These are phyloP conservation scores for Cornus controversa DNA, from an alignment of 148 eudicot genomes.

Conservation along the genomic window DNA sequence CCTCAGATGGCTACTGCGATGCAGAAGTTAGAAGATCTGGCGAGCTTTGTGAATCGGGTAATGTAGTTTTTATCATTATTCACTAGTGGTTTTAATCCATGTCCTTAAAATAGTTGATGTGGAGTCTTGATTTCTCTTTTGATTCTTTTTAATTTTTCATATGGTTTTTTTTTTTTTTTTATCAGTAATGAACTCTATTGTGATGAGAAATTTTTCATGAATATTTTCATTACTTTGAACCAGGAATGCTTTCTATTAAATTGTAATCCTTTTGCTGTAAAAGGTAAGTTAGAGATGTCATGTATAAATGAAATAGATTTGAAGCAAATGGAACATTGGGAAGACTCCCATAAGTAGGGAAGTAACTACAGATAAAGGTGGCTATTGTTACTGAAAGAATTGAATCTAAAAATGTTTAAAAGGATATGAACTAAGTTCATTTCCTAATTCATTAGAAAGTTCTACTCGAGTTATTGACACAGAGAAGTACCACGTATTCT, in stretches of 20 bases:
- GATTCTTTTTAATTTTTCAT: not conserved
- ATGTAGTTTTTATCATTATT: not conserved
- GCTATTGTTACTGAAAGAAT: no score
- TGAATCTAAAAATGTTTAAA: no score
- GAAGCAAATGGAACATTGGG: not conserved
- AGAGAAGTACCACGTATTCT: not conserved
- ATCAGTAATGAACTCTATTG: not conserved
- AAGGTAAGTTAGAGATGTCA: not conserved
- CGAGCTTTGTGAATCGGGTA: constrained; percentile 87
- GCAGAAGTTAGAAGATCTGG: constrained; percentile 72
- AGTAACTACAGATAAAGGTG: not conserved
- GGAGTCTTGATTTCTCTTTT: not conserved
- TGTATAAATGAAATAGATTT: not conserved
- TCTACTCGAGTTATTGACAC: no score
- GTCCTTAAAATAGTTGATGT: not conserved
- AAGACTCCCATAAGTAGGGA: not conserved
- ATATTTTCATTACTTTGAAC: no score
- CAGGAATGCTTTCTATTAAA: not conserved
- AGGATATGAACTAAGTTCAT: no score
- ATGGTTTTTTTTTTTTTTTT: not conserved
- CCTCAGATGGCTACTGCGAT: constrained; percentile 61
- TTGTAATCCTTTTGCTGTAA: not conserved
- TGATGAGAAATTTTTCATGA: not conserved
- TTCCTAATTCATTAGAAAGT: no score
- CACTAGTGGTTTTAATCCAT: not conserved